phyloP scores from a whole-genome alignment of 23 red algal species.

The Gracilaria caudata region DNA sequence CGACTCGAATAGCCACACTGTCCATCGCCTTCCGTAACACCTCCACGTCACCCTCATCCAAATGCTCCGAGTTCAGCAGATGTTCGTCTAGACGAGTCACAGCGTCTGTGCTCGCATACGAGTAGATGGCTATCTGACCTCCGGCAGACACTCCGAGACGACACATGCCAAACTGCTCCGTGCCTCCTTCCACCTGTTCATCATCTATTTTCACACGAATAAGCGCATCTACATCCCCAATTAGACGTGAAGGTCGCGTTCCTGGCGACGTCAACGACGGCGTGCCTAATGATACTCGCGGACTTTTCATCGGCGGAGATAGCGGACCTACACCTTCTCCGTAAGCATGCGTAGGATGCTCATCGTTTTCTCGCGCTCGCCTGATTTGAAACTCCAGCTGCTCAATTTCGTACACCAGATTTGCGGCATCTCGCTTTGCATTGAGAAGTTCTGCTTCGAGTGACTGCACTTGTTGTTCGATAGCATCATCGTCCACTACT shows the following conservation, averaged over 20 bases:
- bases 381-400: constrained; percentile 53
- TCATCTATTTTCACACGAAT: constrained; percentile 25
- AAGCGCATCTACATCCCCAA: constrained; percentile 67
- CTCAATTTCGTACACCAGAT: constrained; percentile 51
- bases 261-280: constrained; percentile 24
- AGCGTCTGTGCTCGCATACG: constrained; percentile 27
- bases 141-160: constrained; percentile 57
- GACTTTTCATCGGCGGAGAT: constrained; percentile 2
- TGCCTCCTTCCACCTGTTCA: not conserved
- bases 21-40: constrained; percentile 32
- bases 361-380: not conserved
- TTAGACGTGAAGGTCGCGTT: constrained; percentile 22
- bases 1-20: constrained; percentile 20
- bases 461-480: constrained; percentile 17
- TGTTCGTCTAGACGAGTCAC: constrained; percentile 34
- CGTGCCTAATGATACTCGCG: not conserved
- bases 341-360: not conserved
- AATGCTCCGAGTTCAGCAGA: not conserved
- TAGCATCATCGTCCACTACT: not conserved
- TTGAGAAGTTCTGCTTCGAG: constrained; percentile 60
- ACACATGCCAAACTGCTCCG: constrained; percentile 44
- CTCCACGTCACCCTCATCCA: constrained; percentile 33
- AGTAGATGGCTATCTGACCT: constrained; percentile 60
- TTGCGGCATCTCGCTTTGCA: constrained; percentile 60
- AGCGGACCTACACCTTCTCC: not conserved